Percentiles rank a stretch among this genome's conserved stretches.
Evolutionary conservation across 1,284 basidiomycete genomes (phyloP).

Genomic region (Fistulina hepatica): DNA sequence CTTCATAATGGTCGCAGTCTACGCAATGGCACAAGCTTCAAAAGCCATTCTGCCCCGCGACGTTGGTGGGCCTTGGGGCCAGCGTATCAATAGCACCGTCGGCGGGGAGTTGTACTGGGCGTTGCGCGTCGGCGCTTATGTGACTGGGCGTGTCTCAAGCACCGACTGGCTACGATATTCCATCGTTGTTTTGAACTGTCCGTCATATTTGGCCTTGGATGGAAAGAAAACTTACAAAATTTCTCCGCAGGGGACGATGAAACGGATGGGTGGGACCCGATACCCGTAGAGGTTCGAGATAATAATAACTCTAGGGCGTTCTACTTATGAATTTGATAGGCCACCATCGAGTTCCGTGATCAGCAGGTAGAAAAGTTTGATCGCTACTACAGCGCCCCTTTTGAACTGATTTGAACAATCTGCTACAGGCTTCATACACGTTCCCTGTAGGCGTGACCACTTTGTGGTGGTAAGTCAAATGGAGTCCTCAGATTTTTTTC

Average conservation of each 20-base stretch:
- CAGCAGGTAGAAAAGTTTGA: constrained; percentile 36
- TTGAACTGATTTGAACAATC: constrained; percentile 5
- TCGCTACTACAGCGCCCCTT: background rate
- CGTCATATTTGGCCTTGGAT: constrained; percentile 6
- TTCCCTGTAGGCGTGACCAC: constrained; percentile 14
- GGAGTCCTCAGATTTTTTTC: background rate
- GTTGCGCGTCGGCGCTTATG: constrained; percentile 51
- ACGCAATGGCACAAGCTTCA: constrained; percentile 62
- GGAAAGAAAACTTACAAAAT: constrained; percentile 1
- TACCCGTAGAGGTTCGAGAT: constrained; percentile 30
- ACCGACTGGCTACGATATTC: constrained; percentile 55
- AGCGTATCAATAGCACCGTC: constrained; percentile 53
- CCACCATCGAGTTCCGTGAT: constrained; percentile 63
- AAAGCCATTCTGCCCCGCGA: constrained; percentile 65
- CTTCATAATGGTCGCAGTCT: constrained; percentile 33
- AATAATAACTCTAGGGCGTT: background rate
- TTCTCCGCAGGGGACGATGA: constrained; percentile 37
- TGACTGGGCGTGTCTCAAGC: constrained; percentile 43
- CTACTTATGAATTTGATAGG: constrained; percentile 5
- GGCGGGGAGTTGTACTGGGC: constrained; percentile 47
- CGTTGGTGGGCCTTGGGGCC: constrained; percentile 51
- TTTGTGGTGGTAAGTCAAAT: constrained; percentile 11
- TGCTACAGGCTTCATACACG: constrained; percentile 44
- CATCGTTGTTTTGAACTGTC: constrained; percentile 59
- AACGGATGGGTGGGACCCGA: constrained; percentile 46